Conservation (phyloP, 345 rosid species). For the Gossypium bickii region DNA sequence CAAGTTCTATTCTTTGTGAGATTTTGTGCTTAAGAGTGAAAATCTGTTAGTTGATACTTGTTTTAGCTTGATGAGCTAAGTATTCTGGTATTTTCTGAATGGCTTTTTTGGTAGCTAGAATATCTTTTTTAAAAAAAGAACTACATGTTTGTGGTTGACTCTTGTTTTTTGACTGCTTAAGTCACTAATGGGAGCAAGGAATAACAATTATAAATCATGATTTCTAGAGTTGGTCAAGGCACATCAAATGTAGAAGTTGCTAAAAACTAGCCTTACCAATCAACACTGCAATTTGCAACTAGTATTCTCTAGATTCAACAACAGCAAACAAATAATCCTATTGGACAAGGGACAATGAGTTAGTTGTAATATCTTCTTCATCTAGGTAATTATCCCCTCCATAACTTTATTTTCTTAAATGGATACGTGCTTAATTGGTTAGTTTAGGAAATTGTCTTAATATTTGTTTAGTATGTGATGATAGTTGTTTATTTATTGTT, state of each 20-base stretch:
- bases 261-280: constrained; percentile 81
- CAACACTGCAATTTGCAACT: constrained; percentile 74
- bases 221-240: constrained; percentile 43
- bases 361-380: constrained; percentile 23
- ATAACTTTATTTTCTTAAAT: constrained; percentile 10
- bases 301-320: constrained; percentile 36
- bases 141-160: too few species aligned
- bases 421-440: constrained; percentile 1
- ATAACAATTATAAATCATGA: not conserved
- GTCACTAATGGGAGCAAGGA: too few species aligned
- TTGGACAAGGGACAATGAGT: constrained; percentile 39
- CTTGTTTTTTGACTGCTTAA: too few species aligned
- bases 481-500: constrained; percentile 6
- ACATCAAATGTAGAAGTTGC: constrained; percentile 55
- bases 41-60: too few species aligned
- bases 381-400: constrained; percentile 34
- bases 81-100: too few species aligned
- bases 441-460: not conserved
- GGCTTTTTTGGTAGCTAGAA: too few species aligned
- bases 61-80: too few species aligned
- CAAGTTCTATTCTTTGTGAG: too few species aligned
- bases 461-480: constrained; percentile 9
- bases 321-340: constrained; percentile 25
- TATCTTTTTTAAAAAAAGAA: too few species aligned
- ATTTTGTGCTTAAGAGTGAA: too few species aligned